A percentile compares a stretch with the other conserved stretches of the same genome.
Evolutionary conservation across 108 stramenopile species (phyloP).

Genomic region (Discostella pseudostelligera): DNA sequence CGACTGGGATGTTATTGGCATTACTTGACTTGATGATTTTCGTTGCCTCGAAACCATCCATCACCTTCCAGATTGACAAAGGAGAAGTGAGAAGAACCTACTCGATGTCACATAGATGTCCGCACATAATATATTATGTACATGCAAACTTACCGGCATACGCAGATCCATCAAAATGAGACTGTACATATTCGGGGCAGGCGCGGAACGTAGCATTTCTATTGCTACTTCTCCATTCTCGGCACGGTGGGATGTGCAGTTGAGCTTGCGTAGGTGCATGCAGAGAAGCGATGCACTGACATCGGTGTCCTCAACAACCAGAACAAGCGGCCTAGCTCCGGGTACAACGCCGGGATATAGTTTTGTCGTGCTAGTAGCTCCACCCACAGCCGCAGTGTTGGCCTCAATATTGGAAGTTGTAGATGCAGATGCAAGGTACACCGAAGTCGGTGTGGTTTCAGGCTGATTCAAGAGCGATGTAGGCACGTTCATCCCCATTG

Average conservation of each 20-base stretch:
- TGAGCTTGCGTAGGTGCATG: constrained; percentile 32
- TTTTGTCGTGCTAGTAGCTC: neutral
- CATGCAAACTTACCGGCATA: no score
- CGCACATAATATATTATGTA: no score
- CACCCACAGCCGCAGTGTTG: neutral
- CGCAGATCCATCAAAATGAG: constrained; percentile 68
- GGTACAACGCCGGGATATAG: constrained; percentile 36
- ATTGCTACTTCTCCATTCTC: constrained; percentile 55
- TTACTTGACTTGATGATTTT: constrained; percentile 29
- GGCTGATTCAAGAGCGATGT: neutral
- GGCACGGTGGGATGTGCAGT: constrained; percentile 40
- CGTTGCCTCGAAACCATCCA: constrained; percentile 67
- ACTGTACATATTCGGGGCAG: constrained; percentile 31
- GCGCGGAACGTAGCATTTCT: constrained; percentile 45
- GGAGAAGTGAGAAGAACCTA: no score
- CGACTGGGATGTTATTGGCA: constrained; percentile 37
- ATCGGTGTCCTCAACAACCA: constrained; percentile 58
- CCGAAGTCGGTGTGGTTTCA: neutral
- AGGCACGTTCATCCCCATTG: neutral
- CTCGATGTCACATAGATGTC: no score
- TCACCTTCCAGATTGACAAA: no score
- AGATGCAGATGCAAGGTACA: neutral
- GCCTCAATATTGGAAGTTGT: constrained; percentile 12
- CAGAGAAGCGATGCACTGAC: constrained; percentile 43
- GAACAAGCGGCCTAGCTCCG: constrained; percentile 41